Evolutionary conservation across 805 yeast genomes (phyloP).

Genomic region (Yarrowia keelungensis): DNA sequence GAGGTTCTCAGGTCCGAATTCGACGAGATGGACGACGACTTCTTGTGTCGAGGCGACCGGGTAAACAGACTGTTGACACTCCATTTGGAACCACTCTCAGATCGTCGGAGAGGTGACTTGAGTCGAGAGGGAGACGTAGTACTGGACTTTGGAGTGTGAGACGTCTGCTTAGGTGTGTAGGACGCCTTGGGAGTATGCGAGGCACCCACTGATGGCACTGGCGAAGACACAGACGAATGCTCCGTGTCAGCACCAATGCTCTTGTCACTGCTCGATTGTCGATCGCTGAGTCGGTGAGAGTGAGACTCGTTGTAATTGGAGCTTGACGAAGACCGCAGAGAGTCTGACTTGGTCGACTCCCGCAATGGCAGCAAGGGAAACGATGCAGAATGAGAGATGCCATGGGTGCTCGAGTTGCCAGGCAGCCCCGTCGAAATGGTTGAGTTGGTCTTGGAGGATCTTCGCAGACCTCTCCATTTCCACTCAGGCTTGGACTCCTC

Average conservation of each 20-base stretch:
- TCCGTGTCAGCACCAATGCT: conserved; percentile 18
- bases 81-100: conserved; percentile 21
- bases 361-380: conserved; percentile 8
- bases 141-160: conserved; percentile 2
- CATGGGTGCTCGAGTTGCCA: background rate
- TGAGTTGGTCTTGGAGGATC: conserved; percentile 21
- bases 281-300: conserved; percentile 9
- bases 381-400: conserved; percentile 11
- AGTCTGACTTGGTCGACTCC: background rate
- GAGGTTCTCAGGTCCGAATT: conserved; percentile 11
- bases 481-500: conserved; percentile 26
- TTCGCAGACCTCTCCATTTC: conserved; percentile 5
- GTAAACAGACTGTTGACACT: conserved; percentile 15
- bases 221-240: conserved; percentile 11
- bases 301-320: conserved; percentile 21
- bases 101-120: conserved; percentile 22
- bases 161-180: background rate
- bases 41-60: conserved; percentile 31
- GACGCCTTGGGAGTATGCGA: background rate
- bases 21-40: conserved; percentile 1
- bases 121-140: conserved; percentile 15
- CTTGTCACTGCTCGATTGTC: conserved; percentile 27
- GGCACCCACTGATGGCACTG: background rate
- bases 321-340: conserved; percentile 5
- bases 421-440: conserved; percentile 1